phyloP scores from a whole-genome alignment of 805 yeast genomes.

The Blastobotrys attinorum region DNA sequence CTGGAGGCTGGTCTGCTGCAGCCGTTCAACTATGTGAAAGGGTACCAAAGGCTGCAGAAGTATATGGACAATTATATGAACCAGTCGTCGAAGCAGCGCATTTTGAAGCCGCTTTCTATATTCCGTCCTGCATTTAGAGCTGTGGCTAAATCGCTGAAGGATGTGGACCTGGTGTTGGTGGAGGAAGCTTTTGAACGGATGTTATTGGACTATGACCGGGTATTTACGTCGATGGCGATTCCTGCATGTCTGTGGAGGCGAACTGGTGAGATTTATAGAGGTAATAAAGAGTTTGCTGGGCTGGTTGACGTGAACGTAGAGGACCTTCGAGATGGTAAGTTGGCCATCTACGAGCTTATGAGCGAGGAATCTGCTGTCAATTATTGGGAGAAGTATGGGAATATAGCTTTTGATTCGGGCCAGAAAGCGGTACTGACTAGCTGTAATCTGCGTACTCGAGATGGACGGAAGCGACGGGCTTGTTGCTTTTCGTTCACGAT shows the following conservation, averaged over 20 bases:
- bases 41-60: conserved; percentile 79
- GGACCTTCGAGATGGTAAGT: conserved; percentile 82
- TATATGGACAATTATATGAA: conserved; percentile 94
- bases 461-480: conserved; percentile 68
- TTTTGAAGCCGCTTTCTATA: conserved; percentile 73
- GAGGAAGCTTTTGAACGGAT: conserved; percentile 93
- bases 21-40: conserved; percentile 91
- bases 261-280: conserved; percentile 92
- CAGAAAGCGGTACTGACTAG: conserved; percentile 92
- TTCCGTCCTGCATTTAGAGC: conserved; percentile 92
- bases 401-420: conserved; percentile 90
- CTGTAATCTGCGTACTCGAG: conserved; percentile 77
- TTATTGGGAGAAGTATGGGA: conserved; percentile 96
- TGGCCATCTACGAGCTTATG: conserved; percentile 90
- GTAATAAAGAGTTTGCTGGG: conserved; percentile 93
- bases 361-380: conserved; percentile 93
- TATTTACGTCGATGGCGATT: conserved; percentile 93
- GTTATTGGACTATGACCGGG: conserved; percentile 88
- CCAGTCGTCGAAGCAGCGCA: conserved; percentile 70
- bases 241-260: conserved; percentile 98
- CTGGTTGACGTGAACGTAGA: conserved; percentile 84
- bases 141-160: conserved; percentile 81
- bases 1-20: conserved; percentile 85
- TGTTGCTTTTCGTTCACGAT: conserved; percentile 95
- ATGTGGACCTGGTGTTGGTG: conserved; percentile 82